Evolutionary conservation across 129 eudicot genomes (phyloP), one percentile per base, ranked within the genome.

Genomic region (Flaveria linearis): DNA sequence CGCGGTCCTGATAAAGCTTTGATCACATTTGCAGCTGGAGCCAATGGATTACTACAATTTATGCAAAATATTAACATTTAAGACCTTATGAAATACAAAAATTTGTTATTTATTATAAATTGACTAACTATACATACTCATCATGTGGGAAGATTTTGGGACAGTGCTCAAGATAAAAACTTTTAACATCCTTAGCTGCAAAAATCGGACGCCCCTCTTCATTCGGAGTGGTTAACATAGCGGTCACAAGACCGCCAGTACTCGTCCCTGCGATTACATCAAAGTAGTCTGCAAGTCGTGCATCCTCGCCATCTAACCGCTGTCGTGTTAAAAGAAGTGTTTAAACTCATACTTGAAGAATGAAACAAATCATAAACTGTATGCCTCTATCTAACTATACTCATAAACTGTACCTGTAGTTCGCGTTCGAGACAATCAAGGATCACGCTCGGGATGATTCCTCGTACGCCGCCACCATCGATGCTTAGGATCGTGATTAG

Each of bases 221-320:
- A 46, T 87, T 73, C 1, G 91, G 91, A 2, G 85, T 42, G 7
- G 91, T 78, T 46, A 87, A 25, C 91, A 87, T 87, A 41, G 88
- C 88, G 9, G 88, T 79, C 15, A 87, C 82, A 41, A 87, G 86
- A 28, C 91, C 91, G 10, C 91, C 86, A 0, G 85, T 87, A 65
- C 88, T 87, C 12, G 91, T 87, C 23, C 91, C 88, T 0, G 88
- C 83, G 10, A 84, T 82, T 2, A 84, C 83, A 47, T 87, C 91
- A 30, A 87, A 87, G 45, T 87, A 84, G 76, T 84, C 88, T 30
- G 88, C 88, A 5, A 84, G n/a, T 33, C 91, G 68, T 56, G 86
- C 88, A 2, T 84, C 68, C 58, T 82, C 77, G 1, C 88, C 88
- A 50, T 87, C 91, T n/a, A 84, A 64, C 64, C 80, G 78, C 88